Conservation (phyloP, 768 basidiomycete genomes). For the Termitomyces sp. region DNA sequence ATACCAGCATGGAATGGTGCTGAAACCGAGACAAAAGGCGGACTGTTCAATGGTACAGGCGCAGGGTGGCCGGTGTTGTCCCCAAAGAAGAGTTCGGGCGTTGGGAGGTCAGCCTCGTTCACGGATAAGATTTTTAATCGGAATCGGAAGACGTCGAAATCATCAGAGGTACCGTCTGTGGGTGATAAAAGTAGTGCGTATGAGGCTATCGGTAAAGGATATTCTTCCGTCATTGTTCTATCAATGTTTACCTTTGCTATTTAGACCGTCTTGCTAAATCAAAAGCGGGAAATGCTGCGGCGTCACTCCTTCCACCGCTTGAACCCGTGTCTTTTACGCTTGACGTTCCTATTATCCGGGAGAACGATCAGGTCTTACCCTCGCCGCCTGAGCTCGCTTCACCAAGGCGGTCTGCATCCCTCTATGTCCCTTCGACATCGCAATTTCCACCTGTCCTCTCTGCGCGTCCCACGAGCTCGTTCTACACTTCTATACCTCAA, state of each 20-base stretch:
- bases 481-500: conserved; percentile 8
- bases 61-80: conserved; percentile 45
- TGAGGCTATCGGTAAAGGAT: conserved; percentile 37
- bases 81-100: conserved; percentile 44
- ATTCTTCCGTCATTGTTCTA: neutral
- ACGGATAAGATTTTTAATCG: conserved; percentile 57
- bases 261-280: conserved; percentile 16
- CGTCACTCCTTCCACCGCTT: conserved; percentile 17
- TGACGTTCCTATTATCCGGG: conserved; percentile 11
- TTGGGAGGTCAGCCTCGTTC: conserved; percentile 52
- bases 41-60: conserved; percentile 21
- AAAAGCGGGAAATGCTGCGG: conserved; percentile 13
- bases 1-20: conserved; percentile 49
- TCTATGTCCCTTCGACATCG: conserved; percentile 12
- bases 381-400: conserved; percentile 16
- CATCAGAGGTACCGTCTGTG: conserved; percentile 31
- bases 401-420: conserved; percentile 17
- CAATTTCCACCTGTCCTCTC: conserved; percentile 15
- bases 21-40: neutral
- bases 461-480: conserved; percentile 13
- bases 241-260: neutral
- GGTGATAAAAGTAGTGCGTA: conserved; percentile 28
- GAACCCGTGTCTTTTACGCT: conserved; percentile 18
- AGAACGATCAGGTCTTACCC: conserved; percentile 8
- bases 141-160: conserved; percentile 51